Percentiles rank a stretch among this genome's conserved stretches.
Evolutionary conservation across 2,329 filamentous ascomycete species (phyloP).

Genomic region (Colletotrichum sp.): DNA sequence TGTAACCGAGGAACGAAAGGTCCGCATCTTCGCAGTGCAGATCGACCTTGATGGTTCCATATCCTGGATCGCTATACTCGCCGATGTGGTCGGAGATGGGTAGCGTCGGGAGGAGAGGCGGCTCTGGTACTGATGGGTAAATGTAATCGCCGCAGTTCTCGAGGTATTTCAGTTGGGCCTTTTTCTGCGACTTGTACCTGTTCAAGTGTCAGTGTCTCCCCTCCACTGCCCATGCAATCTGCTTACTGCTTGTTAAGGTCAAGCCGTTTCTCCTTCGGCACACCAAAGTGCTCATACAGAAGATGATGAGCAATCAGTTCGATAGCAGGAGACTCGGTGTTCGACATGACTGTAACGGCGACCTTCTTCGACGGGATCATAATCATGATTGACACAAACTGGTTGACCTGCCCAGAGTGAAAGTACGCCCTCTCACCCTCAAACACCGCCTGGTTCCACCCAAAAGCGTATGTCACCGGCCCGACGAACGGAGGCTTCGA

Average conservation of each 20-base stretch:
- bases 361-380: constrained; percentile 38
- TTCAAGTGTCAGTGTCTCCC: neutral
- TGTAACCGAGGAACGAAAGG: neutral
- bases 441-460: constrained; percentile 31
- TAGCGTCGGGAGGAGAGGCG: constrained; percentile 35
- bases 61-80: constrained; percentile 39
- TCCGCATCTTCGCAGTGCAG: constrained; percentile 11
- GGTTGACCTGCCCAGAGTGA: constrained; percentile 33
- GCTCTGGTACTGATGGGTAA: constrained; percentile 16
- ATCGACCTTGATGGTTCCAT: constrained; percentile 23
- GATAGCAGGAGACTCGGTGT: constrained; percentile 17
- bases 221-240: neutral
- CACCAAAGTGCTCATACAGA: constrained; percentile 32
- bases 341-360: constrained; percentile 35
- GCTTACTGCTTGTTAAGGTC: constrained; percentile 21
- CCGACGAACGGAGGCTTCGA: constrained; percentile 20
- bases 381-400: constrained; percentile 30
- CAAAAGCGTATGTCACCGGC: constrained; percentile 31
- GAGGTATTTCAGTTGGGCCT: neutral
- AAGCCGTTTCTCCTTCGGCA: constrained; percentile 20
- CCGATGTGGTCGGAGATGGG: constrained; percentile 46
- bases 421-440: constrained; percentile 30
- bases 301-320: constrained; percentile 30
- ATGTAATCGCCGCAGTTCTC: constrained; percentile 22
- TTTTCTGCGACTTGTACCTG: neutral